Evolutionary conservation across 129 eudicot genomes (phyloP).

Genomic region (Flaveria bidentis): DNA sequence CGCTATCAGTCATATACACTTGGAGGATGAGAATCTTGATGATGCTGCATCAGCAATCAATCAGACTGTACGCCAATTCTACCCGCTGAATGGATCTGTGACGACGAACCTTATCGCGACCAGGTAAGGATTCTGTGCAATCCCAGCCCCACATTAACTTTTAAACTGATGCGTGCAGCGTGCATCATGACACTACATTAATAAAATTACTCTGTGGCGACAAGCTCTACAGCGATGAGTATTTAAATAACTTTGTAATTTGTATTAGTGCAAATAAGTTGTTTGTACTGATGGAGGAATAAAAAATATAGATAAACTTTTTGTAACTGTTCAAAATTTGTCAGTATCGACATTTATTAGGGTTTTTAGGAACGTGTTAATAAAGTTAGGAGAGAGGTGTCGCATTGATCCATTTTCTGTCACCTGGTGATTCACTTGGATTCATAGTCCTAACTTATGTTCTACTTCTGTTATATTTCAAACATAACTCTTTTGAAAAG

Average conservation of each 20-base stretch:
- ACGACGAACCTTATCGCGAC: neutral
- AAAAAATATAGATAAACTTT: neutral
- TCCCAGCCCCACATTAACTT: neutral
- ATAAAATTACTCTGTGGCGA: no score
- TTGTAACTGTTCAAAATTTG: neutral
- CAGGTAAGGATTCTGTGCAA: slow-evolving; percentile 10
- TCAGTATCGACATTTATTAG: slow-evolving; percentile 5
- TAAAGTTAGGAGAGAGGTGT: no score
- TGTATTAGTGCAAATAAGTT: neutral
- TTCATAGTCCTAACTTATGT: no score
- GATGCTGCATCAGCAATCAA: slow-evolving; percentile 34
- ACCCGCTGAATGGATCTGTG: neutral
- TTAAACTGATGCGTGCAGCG: neutral
- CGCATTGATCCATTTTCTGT: no score
- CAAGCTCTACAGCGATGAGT: neutral
- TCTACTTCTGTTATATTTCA: no score
- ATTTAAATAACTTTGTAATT: neutral
- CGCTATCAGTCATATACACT: neutral
- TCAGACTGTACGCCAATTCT: slow-evolving; percentile 4
- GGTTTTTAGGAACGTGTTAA: neutral
- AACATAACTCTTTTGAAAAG: no score
- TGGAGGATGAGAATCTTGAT: slow-evolving; percentile 34
- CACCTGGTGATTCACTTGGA: no score
- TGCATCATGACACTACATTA: neutral
- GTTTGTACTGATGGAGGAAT: neutral